Percentiles rank a stretch among this genome's conserved stretches.
Conservation (phyloP, 495 filamentous ascomycete species). For the Podospora australis region DNA sequence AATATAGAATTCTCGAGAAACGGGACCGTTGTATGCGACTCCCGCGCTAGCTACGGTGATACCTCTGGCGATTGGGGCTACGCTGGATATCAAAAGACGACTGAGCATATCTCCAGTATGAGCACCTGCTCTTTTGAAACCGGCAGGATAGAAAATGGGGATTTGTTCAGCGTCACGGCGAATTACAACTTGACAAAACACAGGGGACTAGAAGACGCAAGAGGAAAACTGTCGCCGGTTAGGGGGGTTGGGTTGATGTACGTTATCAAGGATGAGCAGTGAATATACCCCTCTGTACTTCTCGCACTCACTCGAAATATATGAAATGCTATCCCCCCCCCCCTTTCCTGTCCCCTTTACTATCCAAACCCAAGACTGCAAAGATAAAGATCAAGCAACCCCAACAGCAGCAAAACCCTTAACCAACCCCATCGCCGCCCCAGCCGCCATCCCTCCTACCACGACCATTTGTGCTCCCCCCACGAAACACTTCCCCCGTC, state of each 20-base stretch:
- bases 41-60: constrained; percentile 17
- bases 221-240: constrained; percentile 13
- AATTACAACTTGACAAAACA: constrained; percentile 22
- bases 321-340: too few species aligned
- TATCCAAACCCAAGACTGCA: too few species aligned
- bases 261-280: constrained; percentile 13
- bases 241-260: constrained; percentile 20
- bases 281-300: too few species aligned
- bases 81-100: not conserved
- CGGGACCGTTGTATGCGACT: constrained; percentile 9
- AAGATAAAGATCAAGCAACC: too few species aligned
- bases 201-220: constrained; percentile 7
- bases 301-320: too few species aligned
- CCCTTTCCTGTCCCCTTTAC: not conserved
- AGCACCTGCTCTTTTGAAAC: constrained; percentile 3
- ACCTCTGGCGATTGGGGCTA: constrained; percentile 6
- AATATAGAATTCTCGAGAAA: constrained; percentile 10
- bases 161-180: constrained; percentile 20
- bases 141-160: constrained; percentile 12
- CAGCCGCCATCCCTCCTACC: constrained; percentile 36
- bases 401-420: constrained; percentile 17
- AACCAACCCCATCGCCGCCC: constrained; percentile 39
- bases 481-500: constrained; percentile 10
- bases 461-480: constrained; percentile 37
- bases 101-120: constrained; percentile 13